phyloP scores from a whole-genome alignment of 1,139 yeast species.

The Hansenula sp. region DNA sequence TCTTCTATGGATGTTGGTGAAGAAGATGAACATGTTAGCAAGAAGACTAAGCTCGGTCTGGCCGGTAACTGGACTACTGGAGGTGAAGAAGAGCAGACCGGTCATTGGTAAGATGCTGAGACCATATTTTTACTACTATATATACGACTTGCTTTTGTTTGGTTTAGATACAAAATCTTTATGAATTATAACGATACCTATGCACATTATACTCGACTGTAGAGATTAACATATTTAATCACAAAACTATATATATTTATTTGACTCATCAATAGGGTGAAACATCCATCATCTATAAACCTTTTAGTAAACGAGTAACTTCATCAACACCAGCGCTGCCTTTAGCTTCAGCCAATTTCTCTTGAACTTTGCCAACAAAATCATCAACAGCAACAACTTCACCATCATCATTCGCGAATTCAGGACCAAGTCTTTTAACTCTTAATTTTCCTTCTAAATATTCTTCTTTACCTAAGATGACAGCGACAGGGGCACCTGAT shows the following conservation, averaged over 20 bases:
- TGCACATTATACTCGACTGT: too few relatives aligned
- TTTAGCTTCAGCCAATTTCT: slow-evolving; percentile 42
- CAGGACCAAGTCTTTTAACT: slow-evolving; percentile 85
- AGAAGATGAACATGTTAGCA: slow-evolving; percentile 5
- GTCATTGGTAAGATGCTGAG: slow-evolving; percentile 20
- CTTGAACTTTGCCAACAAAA: slow-evolving; percentile 51
- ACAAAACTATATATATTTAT: too few relatives aligned
- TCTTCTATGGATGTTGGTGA: not conserved
- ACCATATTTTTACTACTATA: too few relatives aligned
- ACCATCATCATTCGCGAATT: slow-evolving; percentile 86
- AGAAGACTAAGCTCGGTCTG: slow-evolving; percentile 20
- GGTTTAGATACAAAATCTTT: not conserved
- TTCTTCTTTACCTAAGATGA: slow-evolving; percentile 94
- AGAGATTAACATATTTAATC: too few relatives aligned
- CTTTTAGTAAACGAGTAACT: slow-evolving; percentile 57
- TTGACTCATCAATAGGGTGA: too few relatives aligned
- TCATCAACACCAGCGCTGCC: slow-evolving; percentile 40
- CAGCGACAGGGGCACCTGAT: slow-evolving; percentile 86
- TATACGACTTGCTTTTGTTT: not conserved
- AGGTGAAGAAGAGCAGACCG: slow-evolving; percentile 18
- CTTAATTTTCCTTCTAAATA: slow-evolving; percentile 71
- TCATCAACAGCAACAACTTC: slow-evolving; percentile 63
- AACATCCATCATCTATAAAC: slow-evolving; percentile 34
- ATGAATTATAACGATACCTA: too few relatives aligned
- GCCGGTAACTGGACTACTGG: slow-evolving; percentile 21